Evolutionary conservation across 305 asterid species (phyloP).

Genomic region (Fraxinus albicans): DNA sequence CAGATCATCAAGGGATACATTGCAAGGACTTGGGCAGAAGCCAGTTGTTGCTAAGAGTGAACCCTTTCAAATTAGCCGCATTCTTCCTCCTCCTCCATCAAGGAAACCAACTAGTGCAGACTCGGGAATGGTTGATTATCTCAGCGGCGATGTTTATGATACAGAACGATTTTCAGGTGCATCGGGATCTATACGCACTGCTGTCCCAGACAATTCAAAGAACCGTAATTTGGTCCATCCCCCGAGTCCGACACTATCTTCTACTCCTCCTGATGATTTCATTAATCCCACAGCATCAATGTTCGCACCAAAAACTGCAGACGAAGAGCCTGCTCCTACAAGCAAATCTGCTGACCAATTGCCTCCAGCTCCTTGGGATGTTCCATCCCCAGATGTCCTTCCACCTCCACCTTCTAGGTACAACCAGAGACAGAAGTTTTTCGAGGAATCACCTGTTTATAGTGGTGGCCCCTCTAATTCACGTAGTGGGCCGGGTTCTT

Average conservation of each 20-base stretch:
- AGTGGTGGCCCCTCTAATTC: constrained; percentile 48
- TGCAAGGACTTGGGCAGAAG: constrained; percentile 60
- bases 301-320: constrained; percentile 50
- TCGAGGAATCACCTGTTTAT: constrained; percentile 45
- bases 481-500: constrained; percentile 59
- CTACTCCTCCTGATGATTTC: constrained; percentile 63
- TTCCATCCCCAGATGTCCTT: constrained; percentile 37
- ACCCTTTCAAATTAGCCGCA: constrained; percentile 46
- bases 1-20: constrained; percentile 79
- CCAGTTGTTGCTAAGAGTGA: constrained; percentile 42
- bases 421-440: constrained; percentile 81
- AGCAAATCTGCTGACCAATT: constrained; percentile 54
- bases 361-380: constrained; percentile 65
- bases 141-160: constrained; percentile 80
- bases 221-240: constrained; percentile 37
- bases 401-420: constrained; percentile 83
- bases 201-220: constrained; percentile 45
- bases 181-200: constrained; percentile 39
- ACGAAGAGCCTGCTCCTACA: constrained; percentile 39
- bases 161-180: constrained; percentile 44
- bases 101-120: constrained; percentile 48
- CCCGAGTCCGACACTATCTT: constrained; percentile 45
- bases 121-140: constrained; percentile 63
- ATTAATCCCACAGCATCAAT: constrained; percentile 83
- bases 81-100: constrained; percentile 70